Evolutionary conservation across 2,329 filamentous ascomycete genomes (phyloP), one percentile per base, ranked within the genome.

Genomic region (Botryotinia calthae): DNA sequence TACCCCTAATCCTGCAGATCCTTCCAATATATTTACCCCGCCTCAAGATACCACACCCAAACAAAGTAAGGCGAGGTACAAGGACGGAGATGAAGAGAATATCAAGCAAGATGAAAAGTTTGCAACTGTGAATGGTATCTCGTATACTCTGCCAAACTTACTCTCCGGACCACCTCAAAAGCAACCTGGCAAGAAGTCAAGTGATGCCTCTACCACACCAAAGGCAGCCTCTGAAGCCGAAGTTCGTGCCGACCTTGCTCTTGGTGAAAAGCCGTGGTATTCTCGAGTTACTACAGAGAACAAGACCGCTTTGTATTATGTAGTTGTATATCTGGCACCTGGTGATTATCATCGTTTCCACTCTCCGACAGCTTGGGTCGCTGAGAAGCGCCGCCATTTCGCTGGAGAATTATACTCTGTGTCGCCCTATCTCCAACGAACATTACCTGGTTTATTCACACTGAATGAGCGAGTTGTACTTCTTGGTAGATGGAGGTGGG

Each of bases 271-370:
- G 76, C 87, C 91, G 2, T 94, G 92, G 92, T 93, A 93, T 80
- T 85, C 89, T 59, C 84, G 90, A n/a, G 83, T 91, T 40, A 87
- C 88, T 9, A 82, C 85, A 31, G 87, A 88, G 70, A 88, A 88
- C 81, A 86, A 84, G 82, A 93, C 91, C 8, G 89, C 91, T 16
- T 88, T 99, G 12, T 97, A 97, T 85, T 99, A 98, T 83, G 93
- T 87, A 74, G 97, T 99, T 75, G 90, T 99, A 80, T 99, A 99
- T 83, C 89, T 99, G 61, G 96, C 97, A 0, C 96, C 96, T 0
- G 96, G 96, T 67, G 97, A 99, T 84, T 99, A 99, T 84, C 96
- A 99, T 84, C 93, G 95, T 76, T 99, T 98, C 85, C 97, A 99
- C 84, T 97, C 93, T 1, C 96, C 96, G 0, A 91, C 94, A 2